Percentiles rank a stretch among this genome's conserved stretches.
These are phyloP conservation scores for Phytophthora hibernalis DNA, from an alignment of 352 stramenopile species.

Conservation along the genomic window DNA sequence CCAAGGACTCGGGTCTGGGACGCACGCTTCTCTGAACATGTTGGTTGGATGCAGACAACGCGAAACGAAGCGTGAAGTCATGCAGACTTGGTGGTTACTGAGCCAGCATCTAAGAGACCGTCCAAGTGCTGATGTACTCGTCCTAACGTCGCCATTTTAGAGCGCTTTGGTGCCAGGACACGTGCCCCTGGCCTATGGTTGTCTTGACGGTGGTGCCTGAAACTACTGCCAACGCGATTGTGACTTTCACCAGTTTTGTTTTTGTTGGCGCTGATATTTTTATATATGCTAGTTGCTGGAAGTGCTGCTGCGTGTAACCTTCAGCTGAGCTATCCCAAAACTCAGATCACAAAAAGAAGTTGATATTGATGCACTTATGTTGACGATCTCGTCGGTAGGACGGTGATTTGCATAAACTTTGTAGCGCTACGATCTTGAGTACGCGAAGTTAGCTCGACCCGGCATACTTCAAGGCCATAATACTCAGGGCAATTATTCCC, in stretches of 20 bases:
- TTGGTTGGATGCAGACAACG: not conserved
- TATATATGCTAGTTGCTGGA: too few relatives aligned
- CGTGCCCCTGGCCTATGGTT: not conserved
- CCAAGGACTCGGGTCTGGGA: not conserved
- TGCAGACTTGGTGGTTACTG: not conserved
- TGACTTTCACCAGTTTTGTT: too few relatives aligned
- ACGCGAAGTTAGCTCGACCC: conserved; percentile 46
- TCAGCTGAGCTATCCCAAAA: too few relatives aligned
- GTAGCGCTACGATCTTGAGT: too few relatives aligned
- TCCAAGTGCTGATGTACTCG: not conserved
- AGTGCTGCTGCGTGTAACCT: not conserved
- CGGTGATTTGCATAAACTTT: too few relatives aligned
- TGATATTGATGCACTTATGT: too few relatives aligned
- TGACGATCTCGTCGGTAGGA: too few relatives aligned
- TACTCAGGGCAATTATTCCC: conserved; percentile 88
- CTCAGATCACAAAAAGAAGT: too few relatives aligned
- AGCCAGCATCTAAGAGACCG: not conserved
- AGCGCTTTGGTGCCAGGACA: not conserved
- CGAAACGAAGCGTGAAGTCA: not conserved
- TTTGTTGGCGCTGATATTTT: too few relatives aligned
- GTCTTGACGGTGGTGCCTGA: not conserved
- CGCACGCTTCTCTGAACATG: not conserved
- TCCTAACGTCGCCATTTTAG: not conserved
- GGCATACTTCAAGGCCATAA: conserved; percentile 87
- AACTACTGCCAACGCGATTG: not conserved